Conservation (phyloP, 176 grass and related monocot species). For the Avena eriantha region DNA sequence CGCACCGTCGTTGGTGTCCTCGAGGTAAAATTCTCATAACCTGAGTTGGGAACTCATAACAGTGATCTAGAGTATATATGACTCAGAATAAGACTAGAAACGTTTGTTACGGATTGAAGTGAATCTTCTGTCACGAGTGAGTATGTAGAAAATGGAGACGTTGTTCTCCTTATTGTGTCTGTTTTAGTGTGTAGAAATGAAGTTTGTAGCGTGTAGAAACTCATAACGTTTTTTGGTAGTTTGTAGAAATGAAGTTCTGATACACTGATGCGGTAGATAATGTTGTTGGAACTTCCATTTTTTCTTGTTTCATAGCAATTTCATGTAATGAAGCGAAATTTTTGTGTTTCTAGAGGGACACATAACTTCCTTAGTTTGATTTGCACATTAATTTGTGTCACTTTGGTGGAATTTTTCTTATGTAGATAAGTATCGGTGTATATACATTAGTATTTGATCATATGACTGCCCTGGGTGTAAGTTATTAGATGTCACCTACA, state of each 20-base stretch:
- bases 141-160: background rate
- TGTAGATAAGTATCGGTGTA: background rate
- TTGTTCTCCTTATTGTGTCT: background rate
- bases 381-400: background rate
- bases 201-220: too few relatives aligned
- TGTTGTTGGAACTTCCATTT: slow-evolving; percentile 23
- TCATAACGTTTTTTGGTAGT: background rate
- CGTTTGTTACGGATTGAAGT: background rate
- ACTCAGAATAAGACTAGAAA: background rate
- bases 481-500: background rate
- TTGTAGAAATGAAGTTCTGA: background rate
- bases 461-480: background rate
- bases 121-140: background rate
- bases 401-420: slow-evolving; percentile 15
- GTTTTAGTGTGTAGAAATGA: background rate
- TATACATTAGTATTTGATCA: background rate
- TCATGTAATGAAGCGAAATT: background rate
- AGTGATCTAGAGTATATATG: background rate
- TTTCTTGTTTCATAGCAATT: slow-evolving; percentile 4
- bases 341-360: background rate
- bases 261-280: background rate
- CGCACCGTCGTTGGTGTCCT: slow-evolving; percentile 91
- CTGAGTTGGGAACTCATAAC: slow-evolving; percentile 18
- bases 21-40: slow-evolving; percentile 56
- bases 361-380: background rate